Base-by-base conservation (phyloP, 1,284 basidiomycete species). In the Trametes versicolor region DNA sequence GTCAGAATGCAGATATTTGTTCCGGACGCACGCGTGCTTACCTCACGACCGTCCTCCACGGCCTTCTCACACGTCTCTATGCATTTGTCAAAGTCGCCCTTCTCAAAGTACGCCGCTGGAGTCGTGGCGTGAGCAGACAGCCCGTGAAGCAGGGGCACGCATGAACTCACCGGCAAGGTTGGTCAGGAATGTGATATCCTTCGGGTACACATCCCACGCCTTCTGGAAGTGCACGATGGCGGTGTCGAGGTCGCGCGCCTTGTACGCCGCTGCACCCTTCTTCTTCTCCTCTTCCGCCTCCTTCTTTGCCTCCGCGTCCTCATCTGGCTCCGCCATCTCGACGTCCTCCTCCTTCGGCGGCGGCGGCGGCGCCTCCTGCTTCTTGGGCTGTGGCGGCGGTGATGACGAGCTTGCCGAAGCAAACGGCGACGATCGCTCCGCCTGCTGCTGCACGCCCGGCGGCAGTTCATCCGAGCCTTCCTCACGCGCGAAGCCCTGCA, bases 1-100 rank as follows among this genome's bases (percentile, higher is more conserved):
- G 41, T 27, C 15, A 72, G 52, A 37, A 32, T 64, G 56, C 12
- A n/a, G 21, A 19, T 12, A 25, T 7, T 34, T 10, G 13, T 32
- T 32, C 6, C n/a, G 45, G 52, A 50, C 19, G 49, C 48, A 53
- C 23, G 13, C 25, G 43, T 27, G 75, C 82, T 60, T 72, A 92
- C 90, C 64, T 82, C 84, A 70, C 97, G 91, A 43, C 96, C 97
- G 76, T 98, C 94, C 34, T 99, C 97, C 48, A 96, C 91, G 23
- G 98, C 98, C 80, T 96, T 95, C 74, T 98, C 90, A 76, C 96
- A 98, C 0, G 89, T 89, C 79, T 97, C 93, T 74, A 99, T 97
- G 68, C 90, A 90, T 76, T 95, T 91, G 79, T 96, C 91, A 74
- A 92, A 98, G 32, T 98, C 89, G 27, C 90, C 95, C 78, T 97